Percentiles rank a stretch among this genome's conserved stretches.
Evolutionary conservation across 2,329 filamentous ascomycete species (phyloP).

Genomic region (Stachybotrys echinatus): DNA sequence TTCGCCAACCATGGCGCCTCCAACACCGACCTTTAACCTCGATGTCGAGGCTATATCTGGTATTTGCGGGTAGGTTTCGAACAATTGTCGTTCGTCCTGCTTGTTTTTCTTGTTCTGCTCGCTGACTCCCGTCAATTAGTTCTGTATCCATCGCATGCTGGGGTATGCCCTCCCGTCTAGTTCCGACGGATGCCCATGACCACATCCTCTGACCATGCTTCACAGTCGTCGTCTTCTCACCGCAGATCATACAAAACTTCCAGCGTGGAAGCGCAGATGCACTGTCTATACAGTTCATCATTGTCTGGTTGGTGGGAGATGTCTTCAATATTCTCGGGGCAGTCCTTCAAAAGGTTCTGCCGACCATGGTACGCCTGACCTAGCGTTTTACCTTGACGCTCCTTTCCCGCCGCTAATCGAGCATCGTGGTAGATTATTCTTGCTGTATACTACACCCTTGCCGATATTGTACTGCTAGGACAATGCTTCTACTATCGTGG

Average conservation of each 20-base stretch:
- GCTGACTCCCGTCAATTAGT: constrained; percentile 32
- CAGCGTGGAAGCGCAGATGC: constrained; percentile 79
- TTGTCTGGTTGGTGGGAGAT: constrained; percentile 90
- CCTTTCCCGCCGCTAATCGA: not conserved
- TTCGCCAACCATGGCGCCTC: constrained; percentile 48
- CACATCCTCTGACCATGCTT: not conserved
- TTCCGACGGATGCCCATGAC: not conserved
- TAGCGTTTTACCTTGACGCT: not conserved
- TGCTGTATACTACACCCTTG: constrained; percentile 90
- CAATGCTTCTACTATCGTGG: constrained; percentile 97
- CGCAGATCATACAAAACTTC: constrained; percentile 95
- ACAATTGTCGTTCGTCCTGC: no score
- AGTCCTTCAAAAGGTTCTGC: constrained; percentile 82
- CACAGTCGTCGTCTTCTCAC: constrained; percentile 85
- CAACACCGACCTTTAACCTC: constrained; percentile 57
- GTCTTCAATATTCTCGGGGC: constrained; percentile 96
- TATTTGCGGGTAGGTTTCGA: constrained; percentile 66
- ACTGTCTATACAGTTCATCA: constrained; percentile 84
- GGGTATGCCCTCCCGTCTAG: constrained; percentile 32
- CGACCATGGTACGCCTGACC: constrained; percentile 68
- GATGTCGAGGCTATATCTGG: constrained; percentile 89
- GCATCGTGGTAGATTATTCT: constrained; percentile 60
- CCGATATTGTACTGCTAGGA: constrained; percentile 78
- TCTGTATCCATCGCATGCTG: constrained; percentile 96
- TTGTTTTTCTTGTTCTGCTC: not conserved